Base-by-base conservation (phyloP, 768 basidiomycete species). In the Calvatia gigantea region DNA sequence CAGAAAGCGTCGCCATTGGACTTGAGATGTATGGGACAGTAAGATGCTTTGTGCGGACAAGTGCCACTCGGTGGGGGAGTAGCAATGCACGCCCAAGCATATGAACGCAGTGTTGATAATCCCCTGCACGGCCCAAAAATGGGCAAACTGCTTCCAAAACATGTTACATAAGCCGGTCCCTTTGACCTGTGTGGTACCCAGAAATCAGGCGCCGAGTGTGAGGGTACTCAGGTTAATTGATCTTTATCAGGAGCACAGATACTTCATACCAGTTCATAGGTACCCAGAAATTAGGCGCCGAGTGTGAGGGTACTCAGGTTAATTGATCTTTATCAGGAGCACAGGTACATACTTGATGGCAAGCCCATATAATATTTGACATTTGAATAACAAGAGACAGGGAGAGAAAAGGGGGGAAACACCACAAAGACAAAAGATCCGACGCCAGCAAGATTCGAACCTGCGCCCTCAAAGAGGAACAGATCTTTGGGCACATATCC, bases 381-480 rank as follows among this genome's bases (percentile, higher is more conserved):
- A n/a, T n/a, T 21, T 41, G 17, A 19, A 19, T 35, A 12, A 8
- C n/a, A 37, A 12, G 14, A 37, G 39, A 6, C 8, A 1, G 39
- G 8, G 25, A 42, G 41, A 12, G 17, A 11, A 23, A 42, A 11
- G 19, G 11, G 19, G 25, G 41, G 41, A 7, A 25, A 19, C 6
- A 39, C 19, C 9, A 42, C 14, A 12, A 14, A 37, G 35, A n/a
- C 35, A 37, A 37, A 33, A 42, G 8, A 42, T 21, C 19, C 60
- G 60, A 61, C 60, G 57, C 57, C 57, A 58, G 60, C 60, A 61
- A 57, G 60, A 61, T 56, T 61, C 50, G 57, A 61, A 83, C 82
- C 79, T 82, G 76, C 82, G 82, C 82, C 76, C 81, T 77, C 78
- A 79, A 79, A 82, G 78, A 77, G 81, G 75, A 82, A 83, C 79